Evolutionary conservation across 2,329 filamentous ascomycete genomes (phyloP).

Genomic region (Alternaria infectoria): DNA sequence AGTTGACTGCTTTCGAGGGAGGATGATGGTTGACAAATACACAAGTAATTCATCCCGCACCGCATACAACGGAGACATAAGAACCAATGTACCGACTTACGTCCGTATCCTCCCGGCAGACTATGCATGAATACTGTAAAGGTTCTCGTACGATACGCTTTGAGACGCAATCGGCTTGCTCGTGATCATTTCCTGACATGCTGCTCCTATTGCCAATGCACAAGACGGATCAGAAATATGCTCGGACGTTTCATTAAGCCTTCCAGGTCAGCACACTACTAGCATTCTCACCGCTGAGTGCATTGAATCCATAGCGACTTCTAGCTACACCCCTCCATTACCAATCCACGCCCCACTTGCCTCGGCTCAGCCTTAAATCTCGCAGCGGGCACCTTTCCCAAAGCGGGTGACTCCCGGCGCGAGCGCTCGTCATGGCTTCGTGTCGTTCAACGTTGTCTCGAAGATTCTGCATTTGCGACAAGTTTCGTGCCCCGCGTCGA

Average conservation of each 20-base stretch:
- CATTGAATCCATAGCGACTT: not conserved
- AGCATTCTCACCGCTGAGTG: not conserved
- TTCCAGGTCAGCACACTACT: not conserved
- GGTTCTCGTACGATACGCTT: not conserved
- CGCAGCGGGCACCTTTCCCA: constrained; percentile 21
- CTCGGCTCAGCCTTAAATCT: constrained; percentile 25
- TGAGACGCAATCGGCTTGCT: not conserved
- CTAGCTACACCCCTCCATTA: constrained; percentile 15
- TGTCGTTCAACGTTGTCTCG: constrained; percentile 7
- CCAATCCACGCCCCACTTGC: constrained; percentile 32
- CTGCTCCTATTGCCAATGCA: not conserved
- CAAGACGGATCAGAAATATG: not conserved
- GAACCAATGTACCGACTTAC: not conserved
- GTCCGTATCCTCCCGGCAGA: not conserved
- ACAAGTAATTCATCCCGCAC: not conserved
- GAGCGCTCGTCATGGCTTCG: constrained; percentile 22
- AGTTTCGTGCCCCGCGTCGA: constrained; percentile 6
- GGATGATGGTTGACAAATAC: not conserved
- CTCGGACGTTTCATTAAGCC: not conserved
- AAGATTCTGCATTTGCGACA: constrained; percentile 12
- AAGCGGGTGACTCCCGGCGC: constrained; percentile 20
- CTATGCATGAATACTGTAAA: not conserved
- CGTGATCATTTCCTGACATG: not conserved
- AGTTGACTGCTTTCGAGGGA: not conserved
- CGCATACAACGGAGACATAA: not conserved